Base-by-base conservation (phyloP, 2,329 filamentous ascomycete genomes). In the Beauveria medogensis region DNA sequence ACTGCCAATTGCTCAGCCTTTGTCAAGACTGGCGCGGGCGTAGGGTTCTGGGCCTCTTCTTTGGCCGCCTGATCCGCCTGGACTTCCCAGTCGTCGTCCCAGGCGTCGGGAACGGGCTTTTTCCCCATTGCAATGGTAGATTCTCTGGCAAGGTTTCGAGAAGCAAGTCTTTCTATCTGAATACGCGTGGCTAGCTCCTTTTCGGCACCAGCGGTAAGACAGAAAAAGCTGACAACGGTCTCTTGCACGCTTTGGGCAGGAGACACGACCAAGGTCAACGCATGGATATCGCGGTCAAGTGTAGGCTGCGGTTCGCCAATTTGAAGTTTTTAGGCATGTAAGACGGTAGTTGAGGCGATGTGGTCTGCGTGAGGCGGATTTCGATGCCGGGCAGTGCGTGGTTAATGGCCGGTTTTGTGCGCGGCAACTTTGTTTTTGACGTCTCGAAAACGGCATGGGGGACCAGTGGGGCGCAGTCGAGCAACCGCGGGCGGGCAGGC, bases 41-140 rank as follows among this genome's bases (percentile, higher is more conserved):
- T 68, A 41, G 69, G 67, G 60, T 71, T 65, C 37, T 72, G 68
- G n/a, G 73, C 66, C 58, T 70, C 69, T 53, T 73, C 70, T 24
- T 77, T 71, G 47, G 73, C 71, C 30, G 73, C 67, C 62, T 71
- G 80, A 72, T 96, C 91, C 61, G 89, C 91, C 70, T 89, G 82
- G 6, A 78, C 76, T 72, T 93, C 90, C 92, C 92, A 97, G 69
- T 96, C 90, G 68, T 94, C 89, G 40, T 93, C 91, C 93, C 93
- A 97, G 22, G 91, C 92, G 72, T 92, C 85, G 43, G 89, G 87
- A 62, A 88, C 73, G 24, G 73, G 62, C 41, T 72, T 76, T 75
- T 53, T 53, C 40, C 37, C 53, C 54, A 61, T 60, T 22, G 41
- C 16, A 28, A 28, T 14, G 18, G 14, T 12, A 7, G 20, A 14